Percentiles rank a stretch among this genome's conserved stretches.
These are phyloP conservation scores for Zasmidium citrigriseum DNA, from an alignment of 2,329 filamentous ascomycete genomes.

Conservation along the genomic window DNA sequence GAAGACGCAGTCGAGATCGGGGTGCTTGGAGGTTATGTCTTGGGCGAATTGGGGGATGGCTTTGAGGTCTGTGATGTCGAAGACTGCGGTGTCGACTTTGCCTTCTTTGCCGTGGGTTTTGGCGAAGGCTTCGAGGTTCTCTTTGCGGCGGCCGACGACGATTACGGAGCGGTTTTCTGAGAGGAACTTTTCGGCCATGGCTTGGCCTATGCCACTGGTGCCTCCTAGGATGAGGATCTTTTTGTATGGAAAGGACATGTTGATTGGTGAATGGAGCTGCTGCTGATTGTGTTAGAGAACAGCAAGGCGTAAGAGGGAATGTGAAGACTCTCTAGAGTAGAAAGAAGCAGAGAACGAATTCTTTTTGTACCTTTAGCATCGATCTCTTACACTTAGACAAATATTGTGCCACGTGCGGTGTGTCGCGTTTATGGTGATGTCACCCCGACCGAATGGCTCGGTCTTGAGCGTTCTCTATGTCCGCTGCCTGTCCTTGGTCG, in stretches of 20 bases:
- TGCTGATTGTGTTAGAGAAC: too few species aligned
- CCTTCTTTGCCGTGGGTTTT: slow-evolving; percentile 47
- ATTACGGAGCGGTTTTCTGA: slow-evolving; percentile 50
- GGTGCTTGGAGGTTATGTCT: slow-evolving; percentile 46
- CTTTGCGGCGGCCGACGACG: slow-evolving; percentile 53
- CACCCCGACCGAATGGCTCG: neutral
- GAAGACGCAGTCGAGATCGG: slow-evolving; percentile 55
- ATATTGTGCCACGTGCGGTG: neutral
- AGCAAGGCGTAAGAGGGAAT: too few species aligned
- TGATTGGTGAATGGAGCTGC: neutral
- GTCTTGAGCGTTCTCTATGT: neutral
- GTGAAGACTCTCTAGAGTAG: too few species aligned
- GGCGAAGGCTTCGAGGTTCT: slow-evolving; percentile 52
- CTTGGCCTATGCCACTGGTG: slow-evolving; percentile 52
- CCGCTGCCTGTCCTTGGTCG: too few species aligned
- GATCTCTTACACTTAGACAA: neutral
- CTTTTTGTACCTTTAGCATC: too few species aligned
- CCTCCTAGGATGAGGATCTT: slow-evolving; percentile 58
- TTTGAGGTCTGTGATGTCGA: slow-evolving; percentile 54
- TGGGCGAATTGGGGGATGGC: slow-evolving; percentile 48
- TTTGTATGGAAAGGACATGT: slow-evolving; percentile 50
- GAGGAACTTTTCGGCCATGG: slow-evolving; percentile 52
- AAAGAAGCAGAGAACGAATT: too few species aligned
- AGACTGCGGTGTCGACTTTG: slow-evolving; percentile 50
- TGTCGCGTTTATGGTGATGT: neutral